Percentiles rank a stretch among this genome's conserved stretches.
phyloP scores from a whole-genome alignment of 2,329 filamentous ascomycete species.

The Cladosporium sp. region DNA sequence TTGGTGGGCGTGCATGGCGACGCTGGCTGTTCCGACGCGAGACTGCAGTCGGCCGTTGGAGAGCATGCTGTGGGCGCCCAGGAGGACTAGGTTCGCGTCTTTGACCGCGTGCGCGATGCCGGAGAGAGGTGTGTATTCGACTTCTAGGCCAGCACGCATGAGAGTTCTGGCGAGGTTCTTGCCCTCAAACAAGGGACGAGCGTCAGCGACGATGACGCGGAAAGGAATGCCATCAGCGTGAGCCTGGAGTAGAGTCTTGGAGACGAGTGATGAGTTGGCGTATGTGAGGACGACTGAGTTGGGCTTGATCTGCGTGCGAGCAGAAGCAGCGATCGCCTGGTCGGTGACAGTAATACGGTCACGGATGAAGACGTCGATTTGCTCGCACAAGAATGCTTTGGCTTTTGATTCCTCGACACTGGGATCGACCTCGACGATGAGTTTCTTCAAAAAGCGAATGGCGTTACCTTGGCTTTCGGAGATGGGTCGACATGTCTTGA shows the following conservation, averaged over 20 bases:
- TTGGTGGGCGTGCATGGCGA: conserved; percentile 77
- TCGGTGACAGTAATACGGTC: conserved; percentile 87
- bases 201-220: conserved; percentile 79
- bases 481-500: conserved; percentile 90
- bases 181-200: conserved; percentile 65
- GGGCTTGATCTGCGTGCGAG: conserved; percentile 69
- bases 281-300: conserved; percentile 84
- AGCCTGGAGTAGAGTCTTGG: conserved; percentile 73
- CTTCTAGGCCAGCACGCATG: conserved; percentile 64
- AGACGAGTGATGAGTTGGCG: conserved; percentile 79
- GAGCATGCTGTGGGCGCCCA: conserved; percentile 92
- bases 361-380: conserved; percentile 84
- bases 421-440: conserved; percentile 86
- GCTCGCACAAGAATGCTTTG: conserved; percentile 71
- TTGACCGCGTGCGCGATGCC: conserved; percentile 71
- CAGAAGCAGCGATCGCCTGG: conserved; percentile 75
- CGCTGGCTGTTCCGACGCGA: conserved; percentile 77
- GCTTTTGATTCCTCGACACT: conserved; percentile 76
- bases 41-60: conserved; percentile 90
- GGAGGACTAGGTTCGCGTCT: conserved; percentile 67
- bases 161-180: conserved; percentile 69
- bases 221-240: conserved; percentile 68
- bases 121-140: conserved; percentile 77
- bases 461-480: conserved; percentile 97
- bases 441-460: conserved; percentile 88